phyloP scores from a whole-genome alignment of 202 grass and related monocot species.

The Setaria italica region DNA sequence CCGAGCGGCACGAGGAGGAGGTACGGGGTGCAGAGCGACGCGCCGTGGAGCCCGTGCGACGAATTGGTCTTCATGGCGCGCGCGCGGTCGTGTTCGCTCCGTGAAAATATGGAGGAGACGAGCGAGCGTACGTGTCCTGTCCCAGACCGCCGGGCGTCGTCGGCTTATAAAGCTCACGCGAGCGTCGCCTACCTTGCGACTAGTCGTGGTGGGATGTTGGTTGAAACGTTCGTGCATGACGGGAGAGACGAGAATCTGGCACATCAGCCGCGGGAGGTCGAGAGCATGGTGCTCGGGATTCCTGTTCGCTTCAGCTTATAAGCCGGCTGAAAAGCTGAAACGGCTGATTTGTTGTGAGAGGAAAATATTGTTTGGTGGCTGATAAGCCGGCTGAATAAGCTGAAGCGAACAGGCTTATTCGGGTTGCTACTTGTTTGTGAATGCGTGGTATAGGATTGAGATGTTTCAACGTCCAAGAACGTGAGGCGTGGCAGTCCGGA shows the following conservation, averaged over 20 bases:
- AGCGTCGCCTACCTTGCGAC: constrained; percentile 1
- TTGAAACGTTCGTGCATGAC: constrained; percentile 37
- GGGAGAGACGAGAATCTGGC: not conserved
- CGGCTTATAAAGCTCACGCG: constrained; percentile 16
- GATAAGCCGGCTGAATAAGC: too few relatives aligned
- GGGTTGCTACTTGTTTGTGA: not conserved
- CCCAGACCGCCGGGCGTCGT: not conserved
- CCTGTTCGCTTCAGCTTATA: too few relatives aligned
- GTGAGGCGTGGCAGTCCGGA: constrained; percentile 19
- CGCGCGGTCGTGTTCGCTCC: not conserved
- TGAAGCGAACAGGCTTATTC: not conserved
- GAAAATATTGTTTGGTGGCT: too few relatives aligned
- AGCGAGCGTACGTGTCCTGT: not conserved
- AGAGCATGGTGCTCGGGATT: not conserved
- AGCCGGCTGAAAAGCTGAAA: too few relatives aligned
- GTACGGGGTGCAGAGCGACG: constrained; percentile 44
- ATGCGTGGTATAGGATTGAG: constrained; percentile 8
- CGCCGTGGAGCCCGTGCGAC: constrained; percentile 29
- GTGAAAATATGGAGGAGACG: not conserved
- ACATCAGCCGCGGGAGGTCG: not conserved
- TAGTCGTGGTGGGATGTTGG: not conserved
- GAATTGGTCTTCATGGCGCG: constrained; percentile 39
- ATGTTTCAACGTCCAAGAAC: constrained; percentile 35
- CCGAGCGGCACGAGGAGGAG: constrained; percentile 59
- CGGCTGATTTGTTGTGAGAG: too few relatives aligned